Percentiles rank a stretch among this genome's conserved stretches.
phyloP scores from a whole-genome alignment of 768 basidiomycete genomes.

The Lepiota brunneoincarnata region DNA sequence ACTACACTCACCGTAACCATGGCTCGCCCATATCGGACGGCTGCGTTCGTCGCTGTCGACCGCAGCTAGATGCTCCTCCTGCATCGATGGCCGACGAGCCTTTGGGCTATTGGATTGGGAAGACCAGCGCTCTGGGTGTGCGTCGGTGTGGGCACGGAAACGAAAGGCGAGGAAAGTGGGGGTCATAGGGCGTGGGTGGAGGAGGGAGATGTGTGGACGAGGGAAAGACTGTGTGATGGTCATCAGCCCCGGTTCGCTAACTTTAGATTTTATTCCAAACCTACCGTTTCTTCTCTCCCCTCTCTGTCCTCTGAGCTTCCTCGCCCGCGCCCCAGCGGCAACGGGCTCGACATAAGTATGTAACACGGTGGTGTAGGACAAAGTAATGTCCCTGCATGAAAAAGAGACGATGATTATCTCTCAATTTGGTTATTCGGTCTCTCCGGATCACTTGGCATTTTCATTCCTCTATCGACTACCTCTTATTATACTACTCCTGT shows the following conservation, averaged over 20 bases:
- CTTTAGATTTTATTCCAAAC: background rate
- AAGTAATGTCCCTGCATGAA: background rate
- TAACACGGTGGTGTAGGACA: background rate
- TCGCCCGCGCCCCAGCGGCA: background rate
- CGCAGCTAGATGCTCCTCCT: conserved; percentile 23
- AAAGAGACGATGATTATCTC: background rate
- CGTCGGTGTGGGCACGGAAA: background rate
- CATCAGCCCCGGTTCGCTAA: conserved; percentile 11
- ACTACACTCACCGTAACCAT: background rate
- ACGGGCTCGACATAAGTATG: background rate
- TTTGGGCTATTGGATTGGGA: conserved; percentile 18
- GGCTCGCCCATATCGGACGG: background rate
- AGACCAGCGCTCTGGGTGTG: conserved; percentile 13
- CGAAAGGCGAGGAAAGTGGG: conserved; percentile 11
- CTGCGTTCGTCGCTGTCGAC: background rate
- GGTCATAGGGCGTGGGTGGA: conserved; percentile 7
- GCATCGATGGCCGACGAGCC: conserved; percentile 12
- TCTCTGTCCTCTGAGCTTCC: conserved; percentile 10
- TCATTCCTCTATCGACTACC: background rate
- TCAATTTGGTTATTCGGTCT: background rate
- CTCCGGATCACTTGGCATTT: background rate
- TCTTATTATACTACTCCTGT: background rate
- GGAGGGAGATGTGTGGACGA: conserved; percentile 2
- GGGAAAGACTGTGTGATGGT: conserved; percentile 7
- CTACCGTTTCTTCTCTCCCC: background rate